These are phyloP conservation scores for Escallonia rubra DNA, from an alignment of 129 eudicot genomes.

Conservation along the genomic window DNA sequence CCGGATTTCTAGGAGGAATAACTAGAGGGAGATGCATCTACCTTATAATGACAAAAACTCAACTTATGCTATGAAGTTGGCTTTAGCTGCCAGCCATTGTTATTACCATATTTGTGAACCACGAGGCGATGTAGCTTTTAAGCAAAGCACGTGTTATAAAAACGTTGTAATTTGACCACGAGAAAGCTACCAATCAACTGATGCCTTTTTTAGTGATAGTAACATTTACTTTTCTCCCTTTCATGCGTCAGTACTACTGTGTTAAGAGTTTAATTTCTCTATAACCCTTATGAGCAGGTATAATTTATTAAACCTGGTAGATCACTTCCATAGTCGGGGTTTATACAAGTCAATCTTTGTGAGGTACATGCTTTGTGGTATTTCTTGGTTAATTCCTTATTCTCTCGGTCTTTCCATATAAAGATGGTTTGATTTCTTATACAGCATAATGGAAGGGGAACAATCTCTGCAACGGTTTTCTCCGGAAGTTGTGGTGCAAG, in stretches of 20 bases:
- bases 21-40: too few species aligned
- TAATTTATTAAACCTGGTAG: conserved; percentile 62
- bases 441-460: conserved; percentile 93
- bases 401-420: conserved; percentile 1
- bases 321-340: conserved; percentile 71
- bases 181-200: too few species aligned
- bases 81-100: too few species aligned
- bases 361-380: conserved; percentile 35
- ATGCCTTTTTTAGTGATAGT: too few species aligned
- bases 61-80: too few species aligned
- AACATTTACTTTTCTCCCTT: neutral
- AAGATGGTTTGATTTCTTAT: conserved; percentile 3
- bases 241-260: neutral
- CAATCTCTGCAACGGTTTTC: conserved; percentile 61
- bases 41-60: too few species aligned
- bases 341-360: conserved; percentile 62
- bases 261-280: neutral
- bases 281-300: conserved; percentile 50
- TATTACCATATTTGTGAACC: too few species aligned
- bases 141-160: too few species aligned
- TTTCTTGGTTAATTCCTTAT: neutral
- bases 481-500: conserved; percentile 78
- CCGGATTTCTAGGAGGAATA: too few species aligned
- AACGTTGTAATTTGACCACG: too few species aligned
- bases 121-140: too few species aligned